These are phyloP conservation scores for Mortierella sp. DNA, from an alignment of 371 early-diverging fungal species.

Conservation along the genomic window DNA sequence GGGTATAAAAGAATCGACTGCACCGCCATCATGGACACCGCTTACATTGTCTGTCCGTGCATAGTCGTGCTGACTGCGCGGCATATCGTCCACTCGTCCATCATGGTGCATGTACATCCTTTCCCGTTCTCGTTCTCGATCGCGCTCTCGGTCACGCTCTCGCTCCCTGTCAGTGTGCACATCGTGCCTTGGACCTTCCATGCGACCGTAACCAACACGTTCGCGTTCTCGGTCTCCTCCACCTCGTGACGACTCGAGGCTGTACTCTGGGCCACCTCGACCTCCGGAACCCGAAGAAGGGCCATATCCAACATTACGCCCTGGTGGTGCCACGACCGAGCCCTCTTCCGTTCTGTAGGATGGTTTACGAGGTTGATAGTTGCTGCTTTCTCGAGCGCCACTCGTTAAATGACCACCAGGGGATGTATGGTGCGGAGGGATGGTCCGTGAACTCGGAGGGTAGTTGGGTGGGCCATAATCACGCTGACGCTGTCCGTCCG, in stretches of 20 bases:
- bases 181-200: slow-evolving; percentile 11
- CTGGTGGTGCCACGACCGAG: slow-evolving; percentile 4
- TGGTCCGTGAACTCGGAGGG: slow-evolving; percentile 1
- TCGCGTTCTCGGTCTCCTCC: slow-evolving; percentile 22
- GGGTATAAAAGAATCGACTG: too few relatives aligned
- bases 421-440: slow-evolving; percentile 10
- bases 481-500: slow-evolving; percentile 18
- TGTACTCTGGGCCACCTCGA: slow-evolving; percentile 22
- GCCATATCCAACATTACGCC: slow-evolving; percentile 19
- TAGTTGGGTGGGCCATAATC: slow-evolving; percentile 16
- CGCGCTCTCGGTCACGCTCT: slow-evolving; percentile 24
- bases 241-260: slow-evolving; percentile 13
- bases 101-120: slow-evolving; percentile 21
- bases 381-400: slow-evolving; percentile 33
- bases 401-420: slow-evolving; percentile 23
- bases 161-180: neutral
- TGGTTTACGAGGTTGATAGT: slow-evolving; percentile 33
- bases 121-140: slow-evolving; percentile 9
- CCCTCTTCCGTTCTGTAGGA: slow-evolving; percentile 25
- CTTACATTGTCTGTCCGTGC: slow-evolving; percentile 32
- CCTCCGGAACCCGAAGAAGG: neutral
- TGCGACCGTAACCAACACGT: slow-evolving; percentile 4
- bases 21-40: too few relatives aligned
- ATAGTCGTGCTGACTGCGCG: slow-evolving; percentile 25
- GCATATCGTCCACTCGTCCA: slow-evolving; percentile 19